Conservation (phyloP, 306 rosid genomes). For the Casuarina equisetifolia region DNA sequence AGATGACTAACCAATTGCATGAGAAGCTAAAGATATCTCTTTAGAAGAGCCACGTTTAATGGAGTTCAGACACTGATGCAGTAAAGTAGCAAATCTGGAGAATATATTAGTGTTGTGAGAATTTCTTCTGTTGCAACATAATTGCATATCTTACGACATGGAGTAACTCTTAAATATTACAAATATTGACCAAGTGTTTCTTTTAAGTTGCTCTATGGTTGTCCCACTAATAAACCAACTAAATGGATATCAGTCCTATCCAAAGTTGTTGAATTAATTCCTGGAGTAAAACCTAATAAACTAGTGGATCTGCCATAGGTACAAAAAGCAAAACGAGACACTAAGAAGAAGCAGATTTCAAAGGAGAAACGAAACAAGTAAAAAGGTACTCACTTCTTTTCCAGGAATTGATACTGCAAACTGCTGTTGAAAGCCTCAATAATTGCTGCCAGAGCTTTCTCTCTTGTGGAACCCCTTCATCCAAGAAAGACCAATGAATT, state of each 20-base stretch:
- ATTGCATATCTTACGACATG: background rate
- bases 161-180: background rate
- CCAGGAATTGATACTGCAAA: constrained; percentile 74
- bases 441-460: constrained; percentile 63
- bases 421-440: constrained; percentile 64
- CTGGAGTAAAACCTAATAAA: background rate
- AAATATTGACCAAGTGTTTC: background rate
- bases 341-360: background rate
- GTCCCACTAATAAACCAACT: background rate
- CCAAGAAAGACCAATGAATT: constrained; percentile 5
- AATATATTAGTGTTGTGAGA: constrained; percentile 18
- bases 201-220: background rate
- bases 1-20: constrained; percentile 60
- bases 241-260: background rate
- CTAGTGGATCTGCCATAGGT: background rate
- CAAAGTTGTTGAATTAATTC: background rate
- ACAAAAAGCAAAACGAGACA: background rate
- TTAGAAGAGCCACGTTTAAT: constrained; percentile 70
- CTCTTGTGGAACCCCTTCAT: constrained; percentile 82
- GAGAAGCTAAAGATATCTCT: constrained; percentile 84
- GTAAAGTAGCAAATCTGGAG: constrained; percentile 79
- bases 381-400: constrained; percentile 66
- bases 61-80: constrained; percentile 80
- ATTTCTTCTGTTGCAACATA: background rate
- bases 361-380: background rate